Base-by-base conservation (phyloP, 2,329 filamentous ascomycete genomes). In the Zasmidium cellare region DNA sequence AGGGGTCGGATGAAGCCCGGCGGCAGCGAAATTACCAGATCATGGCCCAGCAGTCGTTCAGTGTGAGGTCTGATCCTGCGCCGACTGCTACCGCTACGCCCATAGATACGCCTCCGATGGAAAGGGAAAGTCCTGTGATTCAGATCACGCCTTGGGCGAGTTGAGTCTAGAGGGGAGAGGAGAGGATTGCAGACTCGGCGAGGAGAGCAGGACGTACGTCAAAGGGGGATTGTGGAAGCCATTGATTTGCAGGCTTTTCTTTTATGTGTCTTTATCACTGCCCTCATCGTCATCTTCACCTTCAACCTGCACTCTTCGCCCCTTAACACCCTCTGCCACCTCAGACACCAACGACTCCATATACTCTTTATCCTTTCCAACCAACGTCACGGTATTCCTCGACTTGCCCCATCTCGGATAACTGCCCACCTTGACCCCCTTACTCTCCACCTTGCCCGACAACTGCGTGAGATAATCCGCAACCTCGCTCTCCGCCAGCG, bases 361-460 rank as follows among this genome's bases (percentile, higher is more conserved):
- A 66, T 85, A 93, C 22, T 84, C 87, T 65, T 83, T 80, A 71
- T 97, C 89, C 64, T 85, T 86, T 16, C 81, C 86, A 16, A 97
- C 92, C 53, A 99, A 79, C 11, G 93, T 97, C 49, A 97, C 91
- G 0, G 92, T 94, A 75, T 97, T 97, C 62, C 82, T 82, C 69
- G 86, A 85, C 80, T 91, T 93, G 3, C 89, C 91, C 92, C 92
- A 97, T 55, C 91, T 82, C 35, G 94, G 94, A 75, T 99, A 97
- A 75, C 91, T 96, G 48, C 94, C 94, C 16, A 97, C 91, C 77
- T 97, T 97, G 69, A 97, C 83, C 2, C 91, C 92, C 69, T 84
- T 86, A 0, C 85, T 78, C 72, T 86, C 88, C 20, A 92, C 89
- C 72, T 85, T 85, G 24, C 79, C 82, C 3, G 92, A 90, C 61